These are phyloP conservation scores for Aspergillus costaricaensis DNA, from an alignment of 2,329 filamentous ascomycete genomes.

Conservation along the genomic window DNA sequence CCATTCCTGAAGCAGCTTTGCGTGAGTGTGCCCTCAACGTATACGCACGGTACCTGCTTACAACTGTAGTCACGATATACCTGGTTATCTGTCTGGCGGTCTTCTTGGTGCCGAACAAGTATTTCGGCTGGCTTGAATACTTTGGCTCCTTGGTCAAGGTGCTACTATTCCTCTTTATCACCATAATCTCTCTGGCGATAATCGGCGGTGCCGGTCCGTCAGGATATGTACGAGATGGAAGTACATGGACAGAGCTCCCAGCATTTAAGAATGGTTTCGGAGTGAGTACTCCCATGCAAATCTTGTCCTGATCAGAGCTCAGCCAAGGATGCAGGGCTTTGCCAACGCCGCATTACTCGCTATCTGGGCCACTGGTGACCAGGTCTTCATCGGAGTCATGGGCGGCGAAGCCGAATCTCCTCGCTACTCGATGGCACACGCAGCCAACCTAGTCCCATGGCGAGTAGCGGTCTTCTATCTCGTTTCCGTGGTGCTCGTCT, in stretches of 20 bases:
- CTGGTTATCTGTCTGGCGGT: conserved; percentile 22
- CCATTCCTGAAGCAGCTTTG: conserved; percentile 9
- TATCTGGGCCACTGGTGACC: conserved; percentile 33
- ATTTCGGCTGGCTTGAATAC: conserved; percentile 43
- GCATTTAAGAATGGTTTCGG: conserved; percentile 39
- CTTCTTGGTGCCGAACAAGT: conserved; percentile 31
- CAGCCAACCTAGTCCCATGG: conserved; percentile 16
- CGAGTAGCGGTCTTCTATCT: conserved; percentile 19
- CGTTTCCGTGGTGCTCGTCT: conserved; percentile 8
- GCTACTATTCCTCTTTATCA: conserved; percentile 39
- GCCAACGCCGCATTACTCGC: conserved; percentile 33
- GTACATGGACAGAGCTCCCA: conserved; percentile 35
- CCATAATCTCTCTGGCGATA: conserved; percentile 40
- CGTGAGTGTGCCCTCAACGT: neutral
- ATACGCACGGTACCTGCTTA: neutral
- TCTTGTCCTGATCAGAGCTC: neutral
- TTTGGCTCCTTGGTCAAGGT: conserved; percentile 41
- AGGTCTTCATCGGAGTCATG: conserved; percentile 39
- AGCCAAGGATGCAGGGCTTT: conserved; percentile 27
- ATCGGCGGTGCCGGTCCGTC: conserved; percentile 44
- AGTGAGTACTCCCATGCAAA: neutral
- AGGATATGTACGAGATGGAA: conserved; percentile 34
- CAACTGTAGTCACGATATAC: conserved; percentile 10
- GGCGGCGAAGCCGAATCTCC: conserved; percentile 41
- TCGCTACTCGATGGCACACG: conserved; percentile 38